Evolutionary conservation across 1,284 basidiomycete genomes (phyloP).

Genomic region (Heterobasidion annosum): DNA sequence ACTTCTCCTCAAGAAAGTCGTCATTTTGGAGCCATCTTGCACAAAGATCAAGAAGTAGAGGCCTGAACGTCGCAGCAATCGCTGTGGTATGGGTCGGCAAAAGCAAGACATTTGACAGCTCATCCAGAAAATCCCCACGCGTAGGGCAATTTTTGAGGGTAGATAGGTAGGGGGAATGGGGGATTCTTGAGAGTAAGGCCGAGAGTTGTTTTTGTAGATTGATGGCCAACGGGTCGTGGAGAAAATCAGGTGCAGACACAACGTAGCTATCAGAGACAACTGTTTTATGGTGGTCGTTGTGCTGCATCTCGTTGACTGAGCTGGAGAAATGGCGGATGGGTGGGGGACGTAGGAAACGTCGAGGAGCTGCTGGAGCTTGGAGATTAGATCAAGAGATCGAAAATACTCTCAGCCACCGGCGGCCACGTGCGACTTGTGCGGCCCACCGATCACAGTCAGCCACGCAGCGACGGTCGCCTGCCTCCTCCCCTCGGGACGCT

Average conservation of each 20-base stretch:
- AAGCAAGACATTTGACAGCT: slow-evolving; percentile 41
- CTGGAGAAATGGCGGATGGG: too few species aligned
- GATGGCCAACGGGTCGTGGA: slow-evolving; percentile 3
- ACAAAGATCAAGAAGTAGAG: slow-evolving; percentile 62
- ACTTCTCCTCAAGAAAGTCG: slow-evolving; percentile 37
- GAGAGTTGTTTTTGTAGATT: slow-evolving; percentile 4
- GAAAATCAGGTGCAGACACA: background rate
- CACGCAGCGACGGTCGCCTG: too few species aligned
- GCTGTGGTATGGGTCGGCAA: slow-evolving; percentile 43
- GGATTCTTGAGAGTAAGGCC: slow-evolving; percentile 24
- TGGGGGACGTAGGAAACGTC: too few species aligned
- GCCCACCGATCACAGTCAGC: too few species aligned
- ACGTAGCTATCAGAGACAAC: background rate
- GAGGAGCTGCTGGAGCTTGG: too few species aligned
- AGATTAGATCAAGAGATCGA: too few species aligned
- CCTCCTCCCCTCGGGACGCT: too few species aligned
- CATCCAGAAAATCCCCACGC: slow-evolving; percentile 27
- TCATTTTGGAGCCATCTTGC: slow-evolving; percentile 56
- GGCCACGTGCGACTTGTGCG: too few species aligned
- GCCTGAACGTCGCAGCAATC: slow-evolving; percentile 53
- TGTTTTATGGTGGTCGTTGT: too few species aligned
- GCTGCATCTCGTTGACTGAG: too few species aligned
- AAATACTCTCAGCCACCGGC: too few species aligned
- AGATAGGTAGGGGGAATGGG: slow-evolving; percentile 25
- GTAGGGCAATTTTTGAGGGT: slow-evolving; percentile 27